Conservation (phyloP, 495 filamentous ascomycete species). For the Podospora pseudocomata region DNA sequence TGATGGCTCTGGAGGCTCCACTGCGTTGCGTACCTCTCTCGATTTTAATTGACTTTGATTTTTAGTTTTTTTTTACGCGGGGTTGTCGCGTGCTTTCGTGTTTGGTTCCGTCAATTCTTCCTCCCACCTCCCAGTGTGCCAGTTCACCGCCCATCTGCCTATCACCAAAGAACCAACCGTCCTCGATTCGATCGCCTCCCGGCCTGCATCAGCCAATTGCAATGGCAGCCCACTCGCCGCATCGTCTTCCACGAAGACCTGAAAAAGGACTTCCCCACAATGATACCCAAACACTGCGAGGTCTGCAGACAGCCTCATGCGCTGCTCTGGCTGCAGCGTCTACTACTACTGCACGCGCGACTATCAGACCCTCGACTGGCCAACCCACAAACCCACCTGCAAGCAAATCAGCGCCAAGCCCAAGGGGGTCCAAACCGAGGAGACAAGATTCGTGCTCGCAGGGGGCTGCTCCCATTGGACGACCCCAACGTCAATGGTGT, state of each 20-base stretch:
- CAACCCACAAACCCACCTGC: slow-evolving; percentile 42
- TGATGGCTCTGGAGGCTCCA: too few species aligned
- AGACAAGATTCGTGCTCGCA: slow-evolving; percentile 28
- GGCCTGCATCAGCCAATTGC: background rate
- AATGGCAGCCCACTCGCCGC: background rate
- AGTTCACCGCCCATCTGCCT: background rate
- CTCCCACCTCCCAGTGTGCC: background rate
- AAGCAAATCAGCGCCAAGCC: slow-evolving; percentile 32
- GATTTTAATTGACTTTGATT: too few species aligned
- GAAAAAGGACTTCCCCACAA: slow-evolving; percentile 16
- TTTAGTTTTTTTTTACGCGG: too few species aligned
- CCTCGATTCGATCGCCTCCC: background rate
- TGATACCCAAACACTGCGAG: slow-evolving; percentile 24
- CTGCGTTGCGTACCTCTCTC: too few species aligned
- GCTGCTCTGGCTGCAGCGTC: slow-evolving; percentile 41
- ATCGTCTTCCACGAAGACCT: slow-evolving; percentile 1
- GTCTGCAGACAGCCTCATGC: slow-evolving; percentile 15
- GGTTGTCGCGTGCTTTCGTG: background rate
- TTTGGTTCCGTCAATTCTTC: background rate
- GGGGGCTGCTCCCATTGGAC: slow-evolving; percentile 15
- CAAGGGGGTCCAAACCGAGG: slow-evolving; percentile 23
- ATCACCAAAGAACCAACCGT: too few species aligned
- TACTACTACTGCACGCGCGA: slow-evolving; percentile 43
- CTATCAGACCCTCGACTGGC: slow-evolving; percentile 37
- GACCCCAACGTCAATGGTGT: slow-evolving; percentile 23